A percentile compares a stretch with the other conserved stretches of the same genome.
Conservation (phyloP, 2,329 filamentous ascomycete species). For the Thermomyces lanuginosus region DNA sequence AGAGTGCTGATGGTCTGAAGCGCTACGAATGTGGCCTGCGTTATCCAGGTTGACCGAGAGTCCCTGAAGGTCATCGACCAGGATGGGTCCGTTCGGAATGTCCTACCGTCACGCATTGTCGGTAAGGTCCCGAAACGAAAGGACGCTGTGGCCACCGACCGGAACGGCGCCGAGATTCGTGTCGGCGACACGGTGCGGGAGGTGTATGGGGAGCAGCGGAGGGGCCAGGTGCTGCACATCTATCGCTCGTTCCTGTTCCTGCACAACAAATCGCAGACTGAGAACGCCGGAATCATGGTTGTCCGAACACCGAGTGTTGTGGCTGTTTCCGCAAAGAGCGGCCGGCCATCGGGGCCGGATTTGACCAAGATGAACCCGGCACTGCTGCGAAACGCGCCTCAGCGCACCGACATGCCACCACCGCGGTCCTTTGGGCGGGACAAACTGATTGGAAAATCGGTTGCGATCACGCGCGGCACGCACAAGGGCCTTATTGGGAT, state of each 20-base stretch:
- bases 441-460: slow-evolving; percentile 74
- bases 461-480: slow-evolving; percentile 69
- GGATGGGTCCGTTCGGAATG: slow-evolving; percentile 61
- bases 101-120: slow-evolving; percentile 81
- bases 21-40: slow-evolving; percentile 75
- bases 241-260: slow-evolving; percentile 85
- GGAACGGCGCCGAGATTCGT: slow-evolving; percentile 83
- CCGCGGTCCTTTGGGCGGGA: slow-evolving; percentile 64
- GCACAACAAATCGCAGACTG: slow-evolving; percentile 64
- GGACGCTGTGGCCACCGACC: slow-evolving; percentile 77
- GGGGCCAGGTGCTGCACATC: slow-evolving; percentile 83
- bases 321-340: slow-evolving; percentile 87
- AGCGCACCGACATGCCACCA: slow-evolving; percentile 45
- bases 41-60: slow-evolving; percentile 91
- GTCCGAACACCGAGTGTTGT: slow-evolving; percentile 70
- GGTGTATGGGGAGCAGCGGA: slow-evolving; percentile 64
- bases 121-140: slow-evolving; percentile 73
- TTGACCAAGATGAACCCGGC: slow-evolving; percentile 86
- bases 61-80: slow-evolving; percentile 82
- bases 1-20: slow-evolving; percentile 27
- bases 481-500: slow-evolving; percentile 91
- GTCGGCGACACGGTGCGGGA: slow-evolving; percentile 87
- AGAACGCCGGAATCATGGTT: slow-evolving; percentile 84
- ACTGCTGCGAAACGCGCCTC: slow-evolving; percentile 50
- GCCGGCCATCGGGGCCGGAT: slow-evolving; percentile 60